Evolutionary conservation across 257 asterid species (phyloP).

Genomic region (Solanum sejunctum): DNA sequence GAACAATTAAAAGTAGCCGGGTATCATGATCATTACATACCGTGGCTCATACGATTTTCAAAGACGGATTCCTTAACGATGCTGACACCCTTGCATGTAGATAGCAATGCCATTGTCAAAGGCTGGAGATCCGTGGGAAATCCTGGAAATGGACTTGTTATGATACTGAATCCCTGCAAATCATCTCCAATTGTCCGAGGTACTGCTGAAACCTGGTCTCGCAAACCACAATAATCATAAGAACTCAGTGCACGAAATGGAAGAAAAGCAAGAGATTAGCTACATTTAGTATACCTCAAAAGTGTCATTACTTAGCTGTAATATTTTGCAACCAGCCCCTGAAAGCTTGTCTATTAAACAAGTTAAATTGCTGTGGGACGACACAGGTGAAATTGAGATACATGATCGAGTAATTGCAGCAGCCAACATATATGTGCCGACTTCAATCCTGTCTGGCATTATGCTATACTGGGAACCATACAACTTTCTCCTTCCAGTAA

Average conservation of each 20-base stretch:
- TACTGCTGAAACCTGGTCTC: slow-evolving; percentile 14
- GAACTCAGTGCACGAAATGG: background rate
- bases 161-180: slow-evolving; percentile 13
- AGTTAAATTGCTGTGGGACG: background rate
- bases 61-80: slow-evolving; percentile 26
- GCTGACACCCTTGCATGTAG: slow-evolving; percentile 28
- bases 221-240: background rate
- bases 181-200: slow-evolving; percentile 1
- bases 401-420: slow-evolving; percentile 32
- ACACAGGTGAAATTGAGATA: slow-evolving; percentile 24
- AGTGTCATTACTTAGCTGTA: background rate
- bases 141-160: slow-evolving; percentile 30
- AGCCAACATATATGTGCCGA: slow-evolving; percentile 33
- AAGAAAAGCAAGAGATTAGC: background rate
- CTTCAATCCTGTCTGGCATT: slow-evolving; percentile 34
- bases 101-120: slow-evolving; percentile 24
- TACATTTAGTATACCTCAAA: slow-evolving; percentile 14
- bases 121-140: slow-evolving; percentile 46
- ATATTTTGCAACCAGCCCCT: slow-evolving; percentile 20
- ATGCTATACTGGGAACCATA: slow-evolving; percentile 17
- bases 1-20: background rate
- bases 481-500: slow-evolving; percentile 13
- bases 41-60: slow-evolving; percentile 36
- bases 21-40: slow-evolving; percentile 5
- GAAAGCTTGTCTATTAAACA: slow-evolving; percentile 16